Evolutionary conservation across 306 rosid genomes (phyloP).

Genomic region (Glycine latifolia): DNA sequence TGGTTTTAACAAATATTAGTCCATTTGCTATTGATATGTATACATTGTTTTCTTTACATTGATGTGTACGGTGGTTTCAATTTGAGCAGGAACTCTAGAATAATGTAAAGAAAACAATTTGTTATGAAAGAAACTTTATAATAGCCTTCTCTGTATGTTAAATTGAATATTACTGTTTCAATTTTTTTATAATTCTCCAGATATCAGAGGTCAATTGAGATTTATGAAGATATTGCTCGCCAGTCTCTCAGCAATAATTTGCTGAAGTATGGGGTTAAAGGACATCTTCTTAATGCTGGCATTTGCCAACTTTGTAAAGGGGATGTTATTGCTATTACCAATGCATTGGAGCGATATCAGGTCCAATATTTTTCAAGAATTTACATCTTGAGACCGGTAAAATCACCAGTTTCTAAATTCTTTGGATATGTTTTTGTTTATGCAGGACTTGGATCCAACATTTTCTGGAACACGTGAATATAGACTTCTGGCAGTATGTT

Average conservation of each 20-base stretch:
- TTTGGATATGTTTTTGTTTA: slow-evolving; percentile 40
- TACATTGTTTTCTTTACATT: slow-evolving; percentile 12
- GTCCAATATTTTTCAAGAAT: slow-evolving; percentile 56
- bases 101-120: slow-evolving; percentile 18
- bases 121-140: slow-evolving; percentile 21
- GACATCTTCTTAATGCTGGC: slow-evolving; percentile 98
- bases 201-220: slow-evolving; percentile 79
- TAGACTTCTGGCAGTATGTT: slow-evolving; percentile 77
- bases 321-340: slow-evolving; percentile 81
- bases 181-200: slow-evolving; percentile 51
- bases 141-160: slow-evolving; percentile 15
- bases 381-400: slow-evolving; percentile 33
- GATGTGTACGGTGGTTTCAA: slow-evolving; percentile 3
- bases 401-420: slow-evolving; percentile 40
- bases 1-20: background rate
- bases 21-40: background rate
- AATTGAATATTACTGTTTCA: slow-evolving; percentile 26
- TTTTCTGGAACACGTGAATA: slow-evolving; percentile 93
- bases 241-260: slow-evolving; percentile 83
- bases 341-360: slow-evolving; percentile 94
- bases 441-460: slow-evolving; percentile 97
- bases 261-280: slow-evolving; percentile 95
- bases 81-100: slow-evolving; percentile 10
- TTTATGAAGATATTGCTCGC: slow-evolving; percentile 92
- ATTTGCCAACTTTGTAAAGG: slow-evolving; percentile 93